Evolutionary conservation across 2,329 filamentous ascomycete genomes (phyloP).

Genomic region (Camillea tinctor): DNA sequence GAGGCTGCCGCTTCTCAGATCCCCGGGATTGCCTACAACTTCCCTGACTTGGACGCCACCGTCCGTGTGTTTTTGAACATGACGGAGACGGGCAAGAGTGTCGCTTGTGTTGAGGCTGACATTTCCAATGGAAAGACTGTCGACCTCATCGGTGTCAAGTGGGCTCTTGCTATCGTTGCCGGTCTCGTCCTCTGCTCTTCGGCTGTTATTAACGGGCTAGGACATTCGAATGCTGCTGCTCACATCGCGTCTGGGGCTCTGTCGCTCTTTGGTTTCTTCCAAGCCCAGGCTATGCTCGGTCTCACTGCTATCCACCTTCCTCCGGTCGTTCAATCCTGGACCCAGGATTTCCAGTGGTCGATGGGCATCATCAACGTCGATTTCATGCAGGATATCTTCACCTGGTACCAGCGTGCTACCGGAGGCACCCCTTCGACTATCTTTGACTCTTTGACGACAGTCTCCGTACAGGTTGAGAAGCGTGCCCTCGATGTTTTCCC

Average conservation of each 20-base stretch:
- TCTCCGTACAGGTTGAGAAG: slow-evolving; percentile 73
- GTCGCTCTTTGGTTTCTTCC: slow-evolving; percentile 83
- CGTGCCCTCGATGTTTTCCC: slow-evolving; percentile 36
- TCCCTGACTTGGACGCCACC: slow-evolving; percentile 79
- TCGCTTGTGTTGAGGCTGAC: slow-evolving; percentile 77
- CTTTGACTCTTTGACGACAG: slow-evolving; percentile 65
- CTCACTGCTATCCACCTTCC: slow-evolving; percentile 73
- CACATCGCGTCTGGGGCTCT: slow-evolving; percentile 83
- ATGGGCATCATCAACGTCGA: slow-evolving; percentile 82
- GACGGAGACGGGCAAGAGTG: slow-evolving; percentile 52
- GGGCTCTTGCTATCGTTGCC: slow-evolving; percentile 75
- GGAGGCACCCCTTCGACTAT: slow-evolving; percentile 75
- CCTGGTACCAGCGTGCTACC: slow-evolving; percentile 86
- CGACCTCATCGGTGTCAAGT: slow-evolving; percentile 76
- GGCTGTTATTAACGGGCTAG: slow-evolving; percentile 76
- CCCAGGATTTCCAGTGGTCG: slow-evolving; percentile 88
- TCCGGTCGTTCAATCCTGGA: slow-evolving; percentile 81
- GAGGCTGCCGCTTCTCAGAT: slow-evolving; percentile 57
- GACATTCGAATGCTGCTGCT: slow-evolving; percentile 82
- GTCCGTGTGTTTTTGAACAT: slow-evolving; percentile 73
- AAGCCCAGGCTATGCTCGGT: slow-evolving; percentile 80
- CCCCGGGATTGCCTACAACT: slow-evolving; percentile 75
- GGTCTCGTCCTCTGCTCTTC: slow-evolving; percentile 74
- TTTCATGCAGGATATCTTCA: slow-evolving; percentile 77
- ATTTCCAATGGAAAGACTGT: slow-evolving; percentile 84